Evolutionary conservation across 139 green algal species (phyloP).

Genomic region (Pleodorina starrii): DNA sequence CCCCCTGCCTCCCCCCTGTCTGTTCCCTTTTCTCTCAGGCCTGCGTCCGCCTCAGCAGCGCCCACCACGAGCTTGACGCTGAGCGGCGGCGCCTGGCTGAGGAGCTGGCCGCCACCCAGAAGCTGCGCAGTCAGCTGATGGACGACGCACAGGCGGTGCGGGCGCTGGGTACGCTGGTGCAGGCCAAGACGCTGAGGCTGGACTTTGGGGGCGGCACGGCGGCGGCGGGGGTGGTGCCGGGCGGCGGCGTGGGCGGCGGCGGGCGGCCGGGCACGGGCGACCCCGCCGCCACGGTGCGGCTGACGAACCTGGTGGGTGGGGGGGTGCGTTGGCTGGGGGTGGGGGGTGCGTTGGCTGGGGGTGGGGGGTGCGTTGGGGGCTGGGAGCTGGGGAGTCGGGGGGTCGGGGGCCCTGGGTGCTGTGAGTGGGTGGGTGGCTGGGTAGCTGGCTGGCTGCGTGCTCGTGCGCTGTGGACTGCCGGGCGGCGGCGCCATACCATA

Average conservation of each 20-base stretch:
- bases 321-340: neutral
- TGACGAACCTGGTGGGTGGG: conserved; percentile 20
- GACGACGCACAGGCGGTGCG: conserved; percentile 39
- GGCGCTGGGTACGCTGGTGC: conserved; percentile 42
- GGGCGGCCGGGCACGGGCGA: conserved; percentile 15
- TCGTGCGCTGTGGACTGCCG: too few species aligned
- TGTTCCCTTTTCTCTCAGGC: neutral
- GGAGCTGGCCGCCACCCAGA: conserved; percentile 9
- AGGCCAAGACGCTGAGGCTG: conserved; percentile 49
- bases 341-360: neutral
- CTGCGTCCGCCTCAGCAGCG: neutral
- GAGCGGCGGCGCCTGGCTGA: conserved; percentile 40
- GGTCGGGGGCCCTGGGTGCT: neutral
- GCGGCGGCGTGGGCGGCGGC: neutral
- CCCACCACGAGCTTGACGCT: conserved; percentile 36
- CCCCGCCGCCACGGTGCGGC: conserved; percentile 15
- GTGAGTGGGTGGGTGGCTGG: neutral
- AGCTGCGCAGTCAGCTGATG: conserved; percentile 19
- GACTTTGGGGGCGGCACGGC: conserved; percentile 20
- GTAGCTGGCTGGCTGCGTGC: too few species aligned
- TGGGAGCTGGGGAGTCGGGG: neutral
- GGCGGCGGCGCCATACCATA: too few species aligned
- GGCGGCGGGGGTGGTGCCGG: neutral
- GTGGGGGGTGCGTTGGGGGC: neutral
- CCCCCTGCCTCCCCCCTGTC: neutral